A percentile compares a stretch with the other conserved stretches of the same genome.
phyloP scores from a whole-genome alignment of 495 filamentous ascomycete species.

The Hypoxylon fragiforme region DNA sequence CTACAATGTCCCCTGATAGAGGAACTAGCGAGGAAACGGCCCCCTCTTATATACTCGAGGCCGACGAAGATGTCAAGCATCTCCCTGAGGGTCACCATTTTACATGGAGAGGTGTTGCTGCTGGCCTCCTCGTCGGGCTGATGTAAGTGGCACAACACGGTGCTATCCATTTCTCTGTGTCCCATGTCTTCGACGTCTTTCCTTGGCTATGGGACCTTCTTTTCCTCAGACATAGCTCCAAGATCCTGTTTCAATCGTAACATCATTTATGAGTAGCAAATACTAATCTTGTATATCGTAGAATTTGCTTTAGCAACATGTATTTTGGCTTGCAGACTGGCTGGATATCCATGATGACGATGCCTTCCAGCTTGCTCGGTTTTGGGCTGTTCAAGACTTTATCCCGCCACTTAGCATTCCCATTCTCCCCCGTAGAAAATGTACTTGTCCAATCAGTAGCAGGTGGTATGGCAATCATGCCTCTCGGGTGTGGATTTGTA shows the following conservation, averaged over 20 bases:
- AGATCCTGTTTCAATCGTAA: neutral
- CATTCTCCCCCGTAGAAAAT: constrained; percentile 95
- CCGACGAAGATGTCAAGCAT: constrained; percentile 28
- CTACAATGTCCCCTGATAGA: constrained; percentile 34
- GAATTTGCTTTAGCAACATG: constrained; percentile 31
- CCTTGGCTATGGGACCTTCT: neutral
- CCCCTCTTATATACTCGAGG: constrained; percentile 14
- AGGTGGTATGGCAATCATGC: constrained; percentile 95
- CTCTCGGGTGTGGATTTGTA: constrained; percentile 92
- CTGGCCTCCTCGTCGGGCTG: constrained; percentile 76
- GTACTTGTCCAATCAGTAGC: constrained; percentile 97
- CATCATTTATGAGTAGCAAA: constrained; percentile 1
- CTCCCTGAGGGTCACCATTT: constrained; percentile 64
- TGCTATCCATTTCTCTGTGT: neutral
- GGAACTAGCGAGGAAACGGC: constrained; percentile 18
- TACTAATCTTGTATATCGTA: constrained; percentile 1
- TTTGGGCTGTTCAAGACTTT: constrained; percentile 92
- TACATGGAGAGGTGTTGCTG: constrained; percentile 76
- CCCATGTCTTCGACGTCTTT: neutral
- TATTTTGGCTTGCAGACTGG: constrained; percentile 98
- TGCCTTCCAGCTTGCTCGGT: constrained; percentile 94
- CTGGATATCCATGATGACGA: constrained; percentile 63
- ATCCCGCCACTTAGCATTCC: constrained; percentile 66
- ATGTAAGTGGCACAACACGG: constrained; percentile 16
- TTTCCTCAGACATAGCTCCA: neutral